phyloP scores from a whole-genome alignment of 345 rosid genomes.

The Cardamine occulta region DNA sequence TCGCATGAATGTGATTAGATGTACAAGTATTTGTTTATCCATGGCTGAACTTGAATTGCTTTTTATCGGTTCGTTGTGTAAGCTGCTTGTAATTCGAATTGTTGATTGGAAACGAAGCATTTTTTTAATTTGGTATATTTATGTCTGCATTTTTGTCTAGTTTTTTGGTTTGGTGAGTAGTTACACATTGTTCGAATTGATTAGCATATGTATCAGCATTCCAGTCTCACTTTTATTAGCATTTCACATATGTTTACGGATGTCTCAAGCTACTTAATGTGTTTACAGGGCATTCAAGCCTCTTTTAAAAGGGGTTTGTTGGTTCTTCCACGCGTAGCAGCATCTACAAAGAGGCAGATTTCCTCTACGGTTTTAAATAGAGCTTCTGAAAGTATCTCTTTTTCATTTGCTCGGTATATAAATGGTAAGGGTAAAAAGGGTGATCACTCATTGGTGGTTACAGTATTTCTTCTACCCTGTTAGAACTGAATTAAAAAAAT shows the following conservation, averaged over 20 bases:
- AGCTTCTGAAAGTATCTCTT: slow-evolving; percentile 34
- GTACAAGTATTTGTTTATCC: neutral
- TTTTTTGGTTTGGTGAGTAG: neutral
- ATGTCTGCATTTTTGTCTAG: neutral
- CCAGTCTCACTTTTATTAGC: neutral
- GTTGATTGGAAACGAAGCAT: neutral
- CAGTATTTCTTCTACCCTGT: neutral
- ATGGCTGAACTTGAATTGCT: neutral
- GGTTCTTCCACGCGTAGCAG: slow-evolving; percentile 40
- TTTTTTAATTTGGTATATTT: neutral
- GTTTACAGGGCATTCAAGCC: slow-evolving; percentile 53
- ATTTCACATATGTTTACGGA: slow-evolving; percentile 19
- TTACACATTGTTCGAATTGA: neutral
- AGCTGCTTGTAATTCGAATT: neutral
- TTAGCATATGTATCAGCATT: neutral
- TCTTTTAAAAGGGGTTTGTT: slow-evolving; percentile 48
- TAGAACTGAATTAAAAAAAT: neutral
- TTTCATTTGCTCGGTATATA: slow-evolving; percentile 39
- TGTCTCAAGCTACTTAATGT: slow-evolving; percentile 7
- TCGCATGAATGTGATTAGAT: slow-evolving; percentile 1
- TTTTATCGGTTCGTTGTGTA: neutral
- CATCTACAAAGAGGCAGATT: slow-evolving; percentile 39
- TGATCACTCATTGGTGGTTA: slow-evolving; percentile 8
- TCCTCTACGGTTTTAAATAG: slow-evolving; percentile 30
- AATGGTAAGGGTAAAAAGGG: slow-evolving; percentile 45